These are phyloP conservation scores for Pleurozium schreberi DNA, from an alignment of 225 moss, liverwort and hornwort genomes.

Conservation along the genomic window DNA sequence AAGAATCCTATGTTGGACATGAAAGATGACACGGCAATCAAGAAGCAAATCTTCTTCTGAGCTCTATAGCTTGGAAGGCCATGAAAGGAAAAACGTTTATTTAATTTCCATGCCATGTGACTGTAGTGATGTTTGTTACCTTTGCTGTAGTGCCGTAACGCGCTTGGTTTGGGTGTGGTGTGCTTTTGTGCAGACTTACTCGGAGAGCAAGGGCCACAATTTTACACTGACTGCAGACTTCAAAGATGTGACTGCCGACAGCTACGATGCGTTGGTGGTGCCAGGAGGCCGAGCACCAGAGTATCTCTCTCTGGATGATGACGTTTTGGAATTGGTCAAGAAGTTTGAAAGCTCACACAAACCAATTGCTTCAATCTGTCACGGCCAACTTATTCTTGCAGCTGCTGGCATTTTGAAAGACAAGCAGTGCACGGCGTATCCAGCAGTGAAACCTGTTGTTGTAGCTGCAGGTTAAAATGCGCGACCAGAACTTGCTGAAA, in stretches of 20 bases:
- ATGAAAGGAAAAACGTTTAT: neutral
- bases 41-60: neutral
- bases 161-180: neutral
- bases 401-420: conserved; percentile 74
- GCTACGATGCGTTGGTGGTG: conserved; percentile 70
- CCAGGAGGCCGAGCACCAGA: conserved; percentile 96
- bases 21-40: neutral
- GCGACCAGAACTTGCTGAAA: neutral
- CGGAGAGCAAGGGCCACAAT: conserved; percentile 80
- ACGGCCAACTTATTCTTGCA: conserved; percentile 85
- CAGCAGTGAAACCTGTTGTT: conserved; percentile 76
- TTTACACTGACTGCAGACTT: conserved; percentile 67
- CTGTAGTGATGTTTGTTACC: neutral
- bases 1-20: neutral
- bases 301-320: conserved; percentile 69
- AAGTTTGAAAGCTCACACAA: conserved; percentile 51
- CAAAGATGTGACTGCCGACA: conserved; percentile 36
- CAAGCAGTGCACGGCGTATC: conserved; percentile 83
- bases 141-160: neutral
- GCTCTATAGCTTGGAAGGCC: neutral
- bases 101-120: neutral
- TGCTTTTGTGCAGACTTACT: conserved; percentile 57
- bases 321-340: conserved; percentile 62
- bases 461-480: conserved; percentile 51
- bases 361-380: conserved; percentile 84